These are phyloP conservation scores for Hypoxylon sp. DNA, from an alignment of 2,329 filamentous ascomycete genomes.

Conservation along the genomic window DNA sequence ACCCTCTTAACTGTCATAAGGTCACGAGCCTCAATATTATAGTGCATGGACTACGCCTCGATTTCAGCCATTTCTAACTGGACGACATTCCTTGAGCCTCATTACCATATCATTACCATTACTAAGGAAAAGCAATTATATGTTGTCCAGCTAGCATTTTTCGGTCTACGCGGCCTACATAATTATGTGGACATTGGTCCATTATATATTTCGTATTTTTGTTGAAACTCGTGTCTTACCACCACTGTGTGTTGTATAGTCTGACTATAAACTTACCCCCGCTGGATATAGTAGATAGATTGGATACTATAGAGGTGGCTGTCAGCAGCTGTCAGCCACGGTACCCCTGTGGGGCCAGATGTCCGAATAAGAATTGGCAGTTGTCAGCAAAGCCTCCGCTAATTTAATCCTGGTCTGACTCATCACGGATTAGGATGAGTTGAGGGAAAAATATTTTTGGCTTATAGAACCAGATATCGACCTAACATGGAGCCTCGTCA, in stretches of 20 bases:
- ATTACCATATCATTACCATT: constrained; percentile 25
- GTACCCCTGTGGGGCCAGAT: constrained; percentile 33
- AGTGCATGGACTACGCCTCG: constrained; percentile 19
- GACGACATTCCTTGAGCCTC: constrained; percentile 27
- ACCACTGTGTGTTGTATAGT: constrained; percentile 16
- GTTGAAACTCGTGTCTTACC: constrained; percentile 15
- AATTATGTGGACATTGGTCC: constrained; percentile 35
- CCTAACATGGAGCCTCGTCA: constrained; percentile 40
- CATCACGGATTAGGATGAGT: constrained; percentile 18
- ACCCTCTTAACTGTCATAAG: constrained; percentile 33
- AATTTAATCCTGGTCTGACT: constrained; percentile 24
- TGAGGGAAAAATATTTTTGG: constrained; percentile 16
- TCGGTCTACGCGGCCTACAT: constrained; percentile 38
- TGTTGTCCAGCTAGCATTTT: constrained; percentile 20
- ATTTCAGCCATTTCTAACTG: constrained; percentile 11
- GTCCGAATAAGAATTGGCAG: constrained; percentile 35
- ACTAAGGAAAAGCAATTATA: constrained; percentile 14
- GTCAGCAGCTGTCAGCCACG: constrained; percentile 37
- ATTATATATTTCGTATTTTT: constrained; percentile 36
- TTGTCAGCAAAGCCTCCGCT: constrained; percentile 33
- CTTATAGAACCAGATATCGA: constrained; percentile 35
- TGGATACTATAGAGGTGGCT: constrained; percentile 20
- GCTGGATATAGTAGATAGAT: constrained; percentile 22
- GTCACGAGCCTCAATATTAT: constrained; percentile 36
- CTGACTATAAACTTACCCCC: constrained; percentile 35